Evolutionary conservation across 306 rosid species (phyloP).

Genomic region (Rubus parviflorus): DNA sequence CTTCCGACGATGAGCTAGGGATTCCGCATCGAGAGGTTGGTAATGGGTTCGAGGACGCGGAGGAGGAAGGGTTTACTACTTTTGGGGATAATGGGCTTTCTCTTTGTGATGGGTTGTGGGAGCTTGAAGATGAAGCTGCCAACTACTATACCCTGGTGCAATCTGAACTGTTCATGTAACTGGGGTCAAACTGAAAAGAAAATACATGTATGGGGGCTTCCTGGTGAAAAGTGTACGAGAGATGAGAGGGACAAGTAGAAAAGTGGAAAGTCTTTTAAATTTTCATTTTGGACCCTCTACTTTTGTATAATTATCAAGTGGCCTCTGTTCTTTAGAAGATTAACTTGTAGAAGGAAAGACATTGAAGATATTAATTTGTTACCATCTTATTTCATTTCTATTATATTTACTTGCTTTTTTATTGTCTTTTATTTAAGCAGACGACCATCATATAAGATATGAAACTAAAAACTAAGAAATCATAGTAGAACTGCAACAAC

Average conservation of each 20-base stretch:
- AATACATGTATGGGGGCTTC: background rate
- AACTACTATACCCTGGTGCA: constrained; percentile 67
- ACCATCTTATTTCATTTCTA: background rate
- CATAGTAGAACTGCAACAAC: too few relatives aligned
- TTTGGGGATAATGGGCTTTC: constrained; percentile 35
- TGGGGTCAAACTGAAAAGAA: background rate
- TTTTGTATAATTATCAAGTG: constrained; percentile 5
- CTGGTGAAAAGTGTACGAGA: background rate
- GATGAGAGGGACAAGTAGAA: background rate
- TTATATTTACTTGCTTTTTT: background rate
- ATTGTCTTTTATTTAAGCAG: background rate
- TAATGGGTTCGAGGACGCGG: constrained; percentile 18
- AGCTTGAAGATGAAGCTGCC: constrained; percentile 82
- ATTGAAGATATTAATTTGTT: constrained; percentile 1
- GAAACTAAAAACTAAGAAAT: too few relatives aligned
- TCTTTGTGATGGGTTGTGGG: constrained; percentile 62
- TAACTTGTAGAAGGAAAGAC: constrained; percentile 27
- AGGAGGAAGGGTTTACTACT: constrained; percentile 19
- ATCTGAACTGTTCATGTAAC: constrained; percentile 69
- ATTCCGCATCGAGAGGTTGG: constrained; percentile 45
- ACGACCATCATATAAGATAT: too few relatives aligned
- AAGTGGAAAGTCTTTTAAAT: constrained; percentile 17
- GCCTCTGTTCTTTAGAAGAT: background rate
- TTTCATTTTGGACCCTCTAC: constrained; percentile 37
- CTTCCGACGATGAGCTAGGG: constrained; percentile 93